A percentile compares a stretch with the other conserved stretches of the same genome.
Evolutionary conservation across 768 basidiomycete genomes (phyloP).

Genomic region (Neoboletus magnificus): DNA sequence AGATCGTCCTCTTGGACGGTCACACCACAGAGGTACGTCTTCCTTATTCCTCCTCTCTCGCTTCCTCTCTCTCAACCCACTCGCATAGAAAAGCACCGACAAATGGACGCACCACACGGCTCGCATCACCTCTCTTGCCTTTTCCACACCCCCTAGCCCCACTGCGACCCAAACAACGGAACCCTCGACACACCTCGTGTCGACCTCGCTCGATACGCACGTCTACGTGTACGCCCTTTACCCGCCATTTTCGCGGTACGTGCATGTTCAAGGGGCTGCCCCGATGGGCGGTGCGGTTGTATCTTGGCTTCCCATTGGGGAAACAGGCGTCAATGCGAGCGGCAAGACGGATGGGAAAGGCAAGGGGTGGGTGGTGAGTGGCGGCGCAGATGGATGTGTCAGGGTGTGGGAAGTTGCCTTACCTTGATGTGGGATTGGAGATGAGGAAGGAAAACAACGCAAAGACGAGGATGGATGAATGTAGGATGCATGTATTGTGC

Average conservation of each 20-base stretch:
- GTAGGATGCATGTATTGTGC: not conserved
- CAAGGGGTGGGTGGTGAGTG: conserved; percentile 57
- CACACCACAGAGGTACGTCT: conserved; percentile 50
- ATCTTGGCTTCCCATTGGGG: conserved; percentile 52
- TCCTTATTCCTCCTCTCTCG: not conserved
- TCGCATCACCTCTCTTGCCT: conserved; percentile 66
- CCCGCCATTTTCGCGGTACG: conserved; percentile 61
- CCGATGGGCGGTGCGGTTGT: conserved; percentile 83
- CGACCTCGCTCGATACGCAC: conserved; percentile 90
- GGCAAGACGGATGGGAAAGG: conserved; percentile 26
- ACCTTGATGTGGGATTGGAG: conserved; percentile 15
- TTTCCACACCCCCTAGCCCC: conserved; percentile 31
- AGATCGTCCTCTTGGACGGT: conserved; percentile 75
- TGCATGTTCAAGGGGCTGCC: conserved; percentile 81
- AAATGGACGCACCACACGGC: conserved; percentile 88
- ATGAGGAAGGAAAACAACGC: not conserved
- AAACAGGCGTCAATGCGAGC: conserved; percentile 1
- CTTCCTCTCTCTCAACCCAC: not conserved
- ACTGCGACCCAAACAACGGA: conserved; percentile 13
- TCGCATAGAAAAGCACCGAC: conserved; percentile 55
- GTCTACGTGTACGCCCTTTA: conserved; percentile 84
- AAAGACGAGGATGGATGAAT: not conserved
- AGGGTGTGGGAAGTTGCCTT: conserved; percentile 60
- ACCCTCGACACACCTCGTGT: conserved; percentile 60
- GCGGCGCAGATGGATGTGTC: conserved; percentile 82